phyloP scores from a whole-genome alignment of 371 early-diverging fungal species.

The Apophysomyces variabilis region DNA sequence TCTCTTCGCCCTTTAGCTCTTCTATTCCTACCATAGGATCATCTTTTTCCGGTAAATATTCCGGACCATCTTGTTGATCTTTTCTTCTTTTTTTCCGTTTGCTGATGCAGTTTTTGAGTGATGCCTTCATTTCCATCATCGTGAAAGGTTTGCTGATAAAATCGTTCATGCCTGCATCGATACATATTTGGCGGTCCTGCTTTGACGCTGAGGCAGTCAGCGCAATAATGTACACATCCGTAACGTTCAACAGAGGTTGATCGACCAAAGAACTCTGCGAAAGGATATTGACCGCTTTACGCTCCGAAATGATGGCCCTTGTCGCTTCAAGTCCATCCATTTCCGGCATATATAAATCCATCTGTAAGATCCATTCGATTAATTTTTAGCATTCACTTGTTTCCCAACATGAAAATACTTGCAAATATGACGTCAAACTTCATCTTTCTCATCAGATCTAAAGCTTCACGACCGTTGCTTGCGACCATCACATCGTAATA shows the following conservation, averaged over 20 bases:
- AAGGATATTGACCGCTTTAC: constrained; percentile 15
- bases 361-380: constrained; percentile 23
- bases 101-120: constrained; percentile 40
- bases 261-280: background rate
- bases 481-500: constrained; percentile 59
- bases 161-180: constrained; percentile 68
- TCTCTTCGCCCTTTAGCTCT: background rate
- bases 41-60: constrained; percentile 12
- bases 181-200: constrained; percentile 63
- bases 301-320: constrained; percentile 42
- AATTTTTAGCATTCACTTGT: background rate
- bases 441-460: constrained; percentile 43
- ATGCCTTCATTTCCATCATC: constrained; percentile 57
- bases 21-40: constrained; percentile 21
- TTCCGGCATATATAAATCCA: constrained; percentile 60
- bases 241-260: constrained; percentile 33
- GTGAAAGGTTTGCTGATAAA: constrained; percentile 67
- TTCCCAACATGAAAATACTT: constrained; percentile 20
- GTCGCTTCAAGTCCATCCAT: constrained; percentile 59
- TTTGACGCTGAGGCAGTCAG: constrained; percentile 63
- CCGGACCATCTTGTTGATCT: constrained; percentile 11
- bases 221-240: constrained; percentile 64
- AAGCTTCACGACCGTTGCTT: constrained; percentile 60
- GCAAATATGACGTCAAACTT: constrained; percentile 56
- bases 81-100: constrained; percentile 33